Evolutionary conservation across 225 moss, liverwort and hornwort genomes (phyloP).

Genomic region (Lunularia cruciata): DNA sequence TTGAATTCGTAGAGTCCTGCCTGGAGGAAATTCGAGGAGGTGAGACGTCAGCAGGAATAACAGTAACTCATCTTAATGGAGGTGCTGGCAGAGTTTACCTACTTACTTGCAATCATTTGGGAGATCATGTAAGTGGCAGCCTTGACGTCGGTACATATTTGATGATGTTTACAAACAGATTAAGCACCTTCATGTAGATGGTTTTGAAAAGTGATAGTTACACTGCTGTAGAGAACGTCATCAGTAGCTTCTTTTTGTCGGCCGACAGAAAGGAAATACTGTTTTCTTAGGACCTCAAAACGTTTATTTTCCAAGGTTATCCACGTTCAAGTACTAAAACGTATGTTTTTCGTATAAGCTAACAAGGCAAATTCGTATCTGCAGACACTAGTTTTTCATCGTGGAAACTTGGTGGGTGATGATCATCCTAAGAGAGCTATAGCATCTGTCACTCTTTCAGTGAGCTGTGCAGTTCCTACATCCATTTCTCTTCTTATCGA

Average conservation of each 20-base stretch:
- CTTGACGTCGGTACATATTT: constrained; percentile 2
- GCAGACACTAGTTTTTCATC: constrained; percentile 66
- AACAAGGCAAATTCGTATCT: constrained; percentile 19
- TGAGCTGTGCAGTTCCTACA: constrained; percentile 71
- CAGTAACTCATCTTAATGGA: constrained; percentile 60
- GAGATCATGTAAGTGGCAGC: constrained; percentile 54
- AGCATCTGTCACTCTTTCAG: constrained; percentile 60
- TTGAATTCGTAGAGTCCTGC: constrained; percentile 75
- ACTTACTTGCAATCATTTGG: constrained; percentile 69
- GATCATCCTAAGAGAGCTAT: constrained; percentile 75
- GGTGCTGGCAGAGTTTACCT: constrained; percentile 63
- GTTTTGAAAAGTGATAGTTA: too few species aligned
- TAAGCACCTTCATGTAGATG: too few species aligned
- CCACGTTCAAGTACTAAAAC: too few species aligned
- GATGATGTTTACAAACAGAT: too few species aligned
- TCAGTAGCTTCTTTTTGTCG: too few species aligned
- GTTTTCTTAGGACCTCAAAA: too few species aligned
- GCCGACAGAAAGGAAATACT: too few species aligned
- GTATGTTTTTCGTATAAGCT: too few species aligned
- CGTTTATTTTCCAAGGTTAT: too few species aligned
- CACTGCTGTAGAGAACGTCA: too few species aligned
- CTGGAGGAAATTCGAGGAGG: constrained; percentile 38
- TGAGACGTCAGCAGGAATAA: constrained; percentile 44
- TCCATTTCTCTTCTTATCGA: constrained; percentile 73
- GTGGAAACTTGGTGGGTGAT: constrained; percentile 84